Evolutionary conservation across 257 asterid genomes (phyloP).

Genomic region (Solanum tarijense): DNA sequence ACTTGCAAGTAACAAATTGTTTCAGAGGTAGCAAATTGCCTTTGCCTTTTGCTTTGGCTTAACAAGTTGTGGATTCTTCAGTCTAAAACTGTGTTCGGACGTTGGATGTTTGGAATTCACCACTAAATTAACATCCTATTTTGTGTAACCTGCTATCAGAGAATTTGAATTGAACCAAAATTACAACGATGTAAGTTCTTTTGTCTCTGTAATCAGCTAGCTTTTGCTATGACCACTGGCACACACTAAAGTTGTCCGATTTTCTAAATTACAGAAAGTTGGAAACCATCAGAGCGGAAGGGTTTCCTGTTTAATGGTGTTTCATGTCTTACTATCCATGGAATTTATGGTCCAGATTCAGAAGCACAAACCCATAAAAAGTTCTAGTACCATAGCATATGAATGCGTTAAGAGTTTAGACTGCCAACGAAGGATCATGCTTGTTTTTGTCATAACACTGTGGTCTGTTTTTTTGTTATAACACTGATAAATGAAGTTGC

Average conservation of each 20-base stretch:
- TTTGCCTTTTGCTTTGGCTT: not conserved
- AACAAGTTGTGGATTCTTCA: not conserved
- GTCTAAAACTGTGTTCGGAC: not conserved
- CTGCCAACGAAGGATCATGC: not conserved
- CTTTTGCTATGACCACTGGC: not conserved
- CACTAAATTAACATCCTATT: not conserved
- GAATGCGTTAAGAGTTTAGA: not conserved
- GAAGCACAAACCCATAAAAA: not conserved
- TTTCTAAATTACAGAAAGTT: not conserved
- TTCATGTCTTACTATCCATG: not conserved
- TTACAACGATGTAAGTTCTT: not conserved
- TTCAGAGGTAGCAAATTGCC: not conserved
- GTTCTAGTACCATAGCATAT: not conserved
- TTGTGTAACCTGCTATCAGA: not conserved
- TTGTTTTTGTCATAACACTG: not conserved
- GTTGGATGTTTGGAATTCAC: not conserved
- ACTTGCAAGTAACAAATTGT: not conserved
- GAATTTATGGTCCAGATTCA: not conserved
- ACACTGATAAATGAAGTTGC: not conserved
- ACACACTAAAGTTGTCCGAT: not conserved
- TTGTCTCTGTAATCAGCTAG: not conserved
- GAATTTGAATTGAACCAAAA: not conserved
- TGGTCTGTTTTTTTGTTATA: not conserved
- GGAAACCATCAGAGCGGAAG: not conserved
- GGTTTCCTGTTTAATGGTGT: not conserved